Conservation (phyloP, 257 asterid species). For the Forsythia suspensa region DNA sequence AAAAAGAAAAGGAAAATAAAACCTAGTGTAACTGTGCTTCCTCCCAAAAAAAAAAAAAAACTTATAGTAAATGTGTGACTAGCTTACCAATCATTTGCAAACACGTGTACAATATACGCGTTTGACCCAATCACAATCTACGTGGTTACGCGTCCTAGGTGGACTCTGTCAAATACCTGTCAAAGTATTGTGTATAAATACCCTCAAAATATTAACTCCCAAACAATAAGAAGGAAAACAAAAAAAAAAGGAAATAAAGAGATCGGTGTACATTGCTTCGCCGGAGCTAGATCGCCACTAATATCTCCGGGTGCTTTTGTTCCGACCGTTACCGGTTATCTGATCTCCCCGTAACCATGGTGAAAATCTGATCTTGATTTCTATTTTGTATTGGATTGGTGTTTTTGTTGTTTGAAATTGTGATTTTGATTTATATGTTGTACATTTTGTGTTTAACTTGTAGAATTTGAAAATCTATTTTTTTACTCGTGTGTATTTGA, state of each 20-base stretch:
- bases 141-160: conserved; percentile 18
- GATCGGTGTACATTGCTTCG: conserved; percentile 27
- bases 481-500: not conserved
- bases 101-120: conserved; percentile 38
- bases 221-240: not conserved
- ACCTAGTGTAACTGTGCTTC: not conserved
- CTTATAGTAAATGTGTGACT: not conserved
- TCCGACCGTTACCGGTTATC: conserved; percentile 11
- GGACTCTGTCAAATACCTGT: conserved; percentile 12
- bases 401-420: not conserved
- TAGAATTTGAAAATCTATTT: not conserved
- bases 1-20: not conserved
- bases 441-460: not conserved
- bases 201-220: not conserved
- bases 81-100: not conserved
- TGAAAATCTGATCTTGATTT: conserved; percentile 6
- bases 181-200: conserved; percentile 1
- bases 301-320: conserved; percentile 27
- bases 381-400: not conserved
- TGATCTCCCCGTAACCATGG: conserved; percentile 48
- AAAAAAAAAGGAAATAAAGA: not conserved
- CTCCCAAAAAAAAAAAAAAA: no score
- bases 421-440: not conserved
- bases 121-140: conserved; percentile 13
- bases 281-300: conserved; percentile 27